Evolutionary conservation across 441 rosid genomes (phyloP).

Genomic region (Bocquillonia castaneifolia): DNA sequence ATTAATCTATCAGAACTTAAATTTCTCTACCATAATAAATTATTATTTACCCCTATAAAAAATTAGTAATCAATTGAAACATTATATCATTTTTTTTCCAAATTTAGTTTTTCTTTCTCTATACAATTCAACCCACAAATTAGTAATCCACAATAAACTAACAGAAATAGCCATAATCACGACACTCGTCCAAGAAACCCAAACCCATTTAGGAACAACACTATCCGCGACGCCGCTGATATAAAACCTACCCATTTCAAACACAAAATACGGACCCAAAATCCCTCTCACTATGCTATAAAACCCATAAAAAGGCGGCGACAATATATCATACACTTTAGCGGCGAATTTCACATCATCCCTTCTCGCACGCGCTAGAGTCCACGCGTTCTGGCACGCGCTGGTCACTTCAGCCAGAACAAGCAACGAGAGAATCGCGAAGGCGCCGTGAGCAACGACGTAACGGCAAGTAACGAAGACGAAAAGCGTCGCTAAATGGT

Average conservation of each 20-base stretch:
- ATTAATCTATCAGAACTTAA: no score
- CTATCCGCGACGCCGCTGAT: constrained; percentile 48
- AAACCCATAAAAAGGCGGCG: constrained; percentile 62
- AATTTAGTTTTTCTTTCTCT: constrained; percentile 37
- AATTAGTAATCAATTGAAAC: no score
- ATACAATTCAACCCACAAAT: constrained; percentile 59
- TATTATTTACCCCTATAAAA: no score
- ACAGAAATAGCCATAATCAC: constrained; percentile 53
- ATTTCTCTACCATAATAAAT: no score
- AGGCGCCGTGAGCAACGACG: constrained; percentile 65
- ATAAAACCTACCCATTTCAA: constrained; percentile 53
- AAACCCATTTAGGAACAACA: constrained; percentile 71
- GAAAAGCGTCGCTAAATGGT: constrained; percentile 79
- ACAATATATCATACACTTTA: constrained; percentile 41
- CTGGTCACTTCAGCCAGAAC: constrained; percentile 84
- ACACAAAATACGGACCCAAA: constrained; percentile 58
- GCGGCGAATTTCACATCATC: constrained; percentile 43
- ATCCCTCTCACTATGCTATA: constrained; percentile 64
- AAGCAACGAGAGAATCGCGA: constrained; percentile 53
- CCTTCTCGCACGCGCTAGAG: constrained; percentile 53
- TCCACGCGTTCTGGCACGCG: constrained; percentile 83
- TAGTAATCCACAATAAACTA: constrained; percentile 69
- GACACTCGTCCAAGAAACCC: constrained; percentile 81
- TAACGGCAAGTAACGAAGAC: constrained; percentile 77
- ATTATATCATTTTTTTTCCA: constrained; percentile 33